These are phyloP conservation scores for Leishmania aethiopica DNA, from an alignment of 208 protist genomes.

Conservation along the genomic window DNA sequence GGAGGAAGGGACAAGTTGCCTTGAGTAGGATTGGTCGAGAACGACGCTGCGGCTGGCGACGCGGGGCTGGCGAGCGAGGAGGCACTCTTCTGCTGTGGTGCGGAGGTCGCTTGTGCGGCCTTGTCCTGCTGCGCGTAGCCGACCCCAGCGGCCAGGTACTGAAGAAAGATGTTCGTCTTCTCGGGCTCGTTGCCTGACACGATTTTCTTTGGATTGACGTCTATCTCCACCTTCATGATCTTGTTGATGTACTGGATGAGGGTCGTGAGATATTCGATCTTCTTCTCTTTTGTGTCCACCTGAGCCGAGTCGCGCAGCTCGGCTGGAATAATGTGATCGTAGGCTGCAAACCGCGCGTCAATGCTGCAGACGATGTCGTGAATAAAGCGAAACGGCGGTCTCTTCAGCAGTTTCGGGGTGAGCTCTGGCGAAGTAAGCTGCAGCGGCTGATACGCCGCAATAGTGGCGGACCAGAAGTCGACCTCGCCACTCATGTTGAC, in stretches of 20 bases:
- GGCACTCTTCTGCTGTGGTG: background rate
- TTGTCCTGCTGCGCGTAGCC: slow-evolving; percentile 85
- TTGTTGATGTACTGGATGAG: slow-evolving; percentile 75
- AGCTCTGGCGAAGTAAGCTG: slow-evolving; percentile 75
- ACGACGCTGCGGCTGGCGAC: background rate
- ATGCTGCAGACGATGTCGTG: slow-evolving; percentile 84
- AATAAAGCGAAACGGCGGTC: slow-evolving; percentile 92
- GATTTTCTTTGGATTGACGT: slow-evolving; percentile 89
- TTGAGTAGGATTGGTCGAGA: background rate
- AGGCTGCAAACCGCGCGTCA: slow-evolving; percentile 72
- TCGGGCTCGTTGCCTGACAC: slow-evolving; percentile 87
- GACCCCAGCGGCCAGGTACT: slow-evolving; percentile 77
- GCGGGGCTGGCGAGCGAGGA: background rate
- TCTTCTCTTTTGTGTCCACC: slow-evolving; percentile 89
- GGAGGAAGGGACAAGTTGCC: slow-evolving; percentile 12
- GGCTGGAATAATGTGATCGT: slow-evolving; percentile 66
- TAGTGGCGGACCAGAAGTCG: slow-evolving; percentile 84
- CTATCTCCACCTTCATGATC: slow-evolving; percentile 68
- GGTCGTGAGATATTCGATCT: slow-evolving; percentile 79
- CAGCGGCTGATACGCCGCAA: slow-evolving; percentile 73
- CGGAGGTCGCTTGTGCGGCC: slow-evolving; percentile 19
- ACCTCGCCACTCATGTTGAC: slow-evolving; percentile 25
- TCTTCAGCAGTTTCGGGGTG: slow-evolving; percentile 82
- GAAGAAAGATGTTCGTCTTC: slow-evolving; percentile 90
- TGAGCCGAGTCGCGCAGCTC: slow-evolving; percentile 52